Percentiles rank a stretch among this genome's conserved stretches.
These are phyloP conservation scores for Boletus coccyginus DNA, from an alignment of 768 basidiomycete genomes.

Conservation along the genomic window DNA sequence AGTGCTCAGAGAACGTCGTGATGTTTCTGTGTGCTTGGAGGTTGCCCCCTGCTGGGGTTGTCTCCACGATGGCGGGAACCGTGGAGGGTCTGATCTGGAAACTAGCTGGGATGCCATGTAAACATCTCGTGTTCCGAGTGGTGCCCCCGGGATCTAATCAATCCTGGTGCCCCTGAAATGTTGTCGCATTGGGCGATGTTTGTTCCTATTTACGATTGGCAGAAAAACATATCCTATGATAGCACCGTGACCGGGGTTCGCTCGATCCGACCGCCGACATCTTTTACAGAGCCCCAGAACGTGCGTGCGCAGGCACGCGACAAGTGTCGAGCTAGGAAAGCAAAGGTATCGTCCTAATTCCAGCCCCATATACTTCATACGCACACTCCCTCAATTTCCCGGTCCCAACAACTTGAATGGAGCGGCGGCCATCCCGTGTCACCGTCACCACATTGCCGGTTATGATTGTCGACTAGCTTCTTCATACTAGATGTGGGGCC, in stretches of 20 bases:
- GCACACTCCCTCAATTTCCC: not conserved
- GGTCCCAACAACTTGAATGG: constrained; percentile 49
- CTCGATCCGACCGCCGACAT: constrained; percentile 65
- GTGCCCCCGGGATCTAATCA: not conserved
- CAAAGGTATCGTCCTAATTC: constrained; percentile 49
- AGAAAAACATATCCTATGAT: no score
- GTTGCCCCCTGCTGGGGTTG: no score
- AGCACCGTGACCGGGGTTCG: no score
- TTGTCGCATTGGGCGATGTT: no score
- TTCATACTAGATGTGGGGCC: no score
- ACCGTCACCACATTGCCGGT: no score
- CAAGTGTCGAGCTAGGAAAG: constrained; percentile 69
- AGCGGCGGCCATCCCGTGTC: constrained; percentile 59
- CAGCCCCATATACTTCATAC: no score
- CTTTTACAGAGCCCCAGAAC: constrained; percentile 62
- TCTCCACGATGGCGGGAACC: no score
- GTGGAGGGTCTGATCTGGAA: not conserved
- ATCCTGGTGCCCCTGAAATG: no score
- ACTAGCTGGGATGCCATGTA: not conserved
- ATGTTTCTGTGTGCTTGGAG: not conserved
- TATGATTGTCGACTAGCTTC: no score
- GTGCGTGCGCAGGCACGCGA: constrained; percentile 71
- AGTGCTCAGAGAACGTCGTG: constrained; percentile 30
- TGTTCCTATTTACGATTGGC: no score
- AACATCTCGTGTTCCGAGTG: no score